Conservation (phyloP, 2,329 filamentous ascomycete species). For the Albophoma yamanashiensis region DNA sequence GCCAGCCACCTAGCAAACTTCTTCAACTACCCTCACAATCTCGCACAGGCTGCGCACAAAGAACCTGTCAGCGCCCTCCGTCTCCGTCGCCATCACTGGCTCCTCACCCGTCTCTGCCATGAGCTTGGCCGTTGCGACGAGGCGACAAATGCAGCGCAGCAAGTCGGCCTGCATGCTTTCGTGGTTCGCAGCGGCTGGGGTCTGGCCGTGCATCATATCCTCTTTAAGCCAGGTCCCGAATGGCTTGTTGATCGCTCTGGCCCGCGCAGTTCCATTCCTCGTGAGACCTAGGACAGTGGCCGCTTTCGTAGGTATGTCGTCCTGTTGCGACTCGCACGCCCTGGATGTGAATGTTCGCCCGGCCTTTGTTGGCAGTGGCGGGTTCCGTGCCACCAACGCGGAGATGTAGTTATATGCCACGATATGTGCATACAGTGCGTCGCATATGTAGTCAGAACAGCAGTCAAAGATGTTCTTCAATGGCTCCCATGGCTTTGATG, state of each 20-base stretch:
- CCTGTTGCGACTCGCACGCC: slow-evolving; percentile 14
- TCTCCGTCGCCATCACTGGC: slow-evolving; percentile 16
- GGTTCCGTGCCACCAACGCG: slow-evolving; percentile 15
- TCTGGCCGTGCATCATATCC: slow-evolving; percentile 10
- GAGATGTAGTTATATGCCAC: slow-evolving; percentile 48
- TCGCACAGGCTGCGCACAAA: slow-evolving; percentile 31
- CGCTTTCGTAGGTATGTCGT: slow-evolving; percentile 39
- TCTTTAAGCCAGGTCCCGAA: slow-evolving; percentile 16
- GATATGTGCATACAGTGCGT: slow-evolving; percentile 48
- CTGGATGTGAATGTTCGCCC: slow-evolving; percentile 6
- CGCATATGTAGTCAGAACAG: slow-evolving; percentile 44
- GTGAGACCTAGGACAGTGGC: slow-evolving; percentile 38
- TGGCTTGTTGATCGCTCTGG: slow-evolving; percentile 14
- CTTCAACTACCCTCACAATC: slow-evolving; percentile 28
- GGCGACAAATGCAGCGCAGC: slow-evolving; percentile 35
- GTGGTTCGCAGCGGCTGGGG: slow-evolving; percentile 10
- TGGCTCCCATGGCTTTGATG: slow-evolving; percentile 27
- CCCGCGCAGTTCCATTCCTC: slow-evolving; percentile 9
- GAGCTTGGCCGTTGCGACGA: slow-evolving; percentile 37
- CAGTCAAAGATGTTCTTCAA: slow-evolving; percentile 41
- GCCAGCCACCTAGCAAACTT: slow-evolving; percentile 4
- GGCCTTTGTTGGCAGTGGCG: slow-evolving; percentile 6
- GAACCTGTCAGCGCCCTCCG: slow-evolving; percentile 22
- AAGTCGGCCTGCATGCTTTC: slow-evolving; percentile 37
- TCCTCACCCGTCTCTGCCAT: slow-evolving; percentile 22